Percentiles rank a stretch among this genome's conserved stretches.
These are phyloP conservation scores for Stemphylium lycopersici DNA, from an alignment of 2,329 filamentous ascomycete species.

Conservation along the genomic window DNA sequence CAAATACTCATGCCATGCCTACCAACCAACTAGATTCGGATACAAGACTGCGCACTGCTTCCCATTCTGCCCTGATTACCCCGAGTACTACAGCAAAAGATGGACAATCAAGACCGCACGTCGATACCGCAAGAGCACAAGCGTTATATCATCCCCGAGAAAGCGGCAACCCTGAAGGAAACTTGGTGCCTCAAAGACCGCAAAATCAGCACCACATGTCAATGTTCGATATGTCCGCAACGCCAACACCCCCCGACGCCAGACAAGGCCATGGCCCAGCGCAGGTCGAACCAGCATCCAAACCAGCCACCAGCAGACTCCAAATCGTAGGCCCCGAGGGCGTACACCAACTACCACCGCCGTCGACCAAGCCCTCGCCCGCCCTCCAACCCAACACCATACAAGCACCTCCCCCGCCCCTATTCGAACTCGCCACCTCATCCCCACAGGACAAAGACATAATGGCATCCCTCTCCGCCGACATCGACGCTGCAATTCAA, in stretches of 20 bases:
- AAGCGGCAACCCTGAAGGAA: background rate
- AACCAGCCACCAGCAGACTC: background rate
- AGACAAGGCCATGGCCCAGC: background rate
- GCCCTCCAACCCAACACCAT: background rate
- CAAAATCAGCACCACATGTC: background rate
- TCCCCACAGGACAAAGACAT: conserved; percentile 6
- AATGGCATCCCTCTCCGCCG: conserved; percentile 29
- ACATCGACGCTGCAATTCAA: conserved; percentile 11
- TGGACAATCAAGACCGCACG: background rate
- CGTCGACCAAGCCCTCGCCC: background rate
- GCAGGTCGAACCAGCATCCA: background rate
- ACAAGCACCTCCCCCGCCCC: background rate
- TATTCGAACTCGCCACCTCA: conserved; percentile 23
- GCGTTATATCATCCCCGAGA: background rate
- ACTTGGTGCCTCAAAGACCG: background rate
- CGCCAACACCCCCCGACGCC: background rate
- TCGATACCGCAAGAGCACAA: background rate
- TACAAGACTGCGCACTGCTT: background rate
- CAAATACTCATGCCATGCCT: background rate
- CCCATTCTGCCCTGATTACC: background rate
- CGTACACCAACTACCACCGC: conserved; percentile 1
- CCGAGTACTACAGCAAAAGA: background rate
- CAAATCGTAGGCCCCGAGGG: conserved; percentile 13
- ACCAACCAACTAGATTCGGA: background rate
- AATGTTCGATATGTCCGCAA: background rate